phyloP scores from a whole-genome alignment of 208 protist species.

The Willaertia magna region DNA sequence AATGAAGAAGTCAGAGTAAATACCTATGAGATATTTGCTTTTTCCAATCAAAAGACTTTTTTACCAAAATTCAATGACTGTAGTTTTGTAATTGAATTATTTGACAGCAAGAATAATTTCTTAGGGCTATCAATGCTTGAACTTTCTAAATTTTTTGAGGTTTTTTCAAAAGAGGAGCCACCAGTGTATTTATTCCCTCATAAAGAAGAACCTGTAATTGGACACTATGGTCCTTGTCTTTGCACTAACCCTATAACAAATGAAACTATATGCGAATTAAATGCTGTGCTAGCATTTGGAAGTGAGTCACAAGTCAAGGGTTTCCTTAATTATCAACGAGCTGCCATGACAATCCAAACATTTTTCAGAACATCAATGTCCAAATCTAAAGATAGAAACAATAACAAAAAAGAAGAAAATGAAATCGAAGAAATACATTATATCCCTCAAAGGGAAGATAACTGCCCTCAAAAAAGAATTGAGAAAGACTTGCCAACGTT shows the following conservation, averaged over 20 bases:
- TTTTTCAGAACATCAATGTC: background rate
- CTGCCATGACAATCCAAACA: background rate
- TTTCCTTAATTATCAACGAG: background rate
- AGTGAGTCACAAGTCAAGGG: background rate
- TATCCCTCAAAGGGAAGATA: background rate
- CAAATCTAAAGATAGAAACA: background rate
- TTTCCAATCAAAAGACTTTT: background rate
- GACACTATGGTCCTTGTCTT: background rate
- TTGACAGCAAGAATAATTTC: background rate
- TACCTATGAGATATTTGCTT: background rate
- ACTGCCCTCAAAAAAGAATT: too few species aligned
- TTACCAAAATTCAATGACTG: background rate
- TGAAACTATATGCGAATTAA: background rate
- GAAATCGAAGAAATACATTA: background rate
- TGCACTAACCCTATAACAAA: background rate
- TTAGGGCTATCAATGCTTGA: background rate
- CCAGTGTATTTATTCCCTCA: background rate
- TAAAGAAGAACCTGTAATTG: background rate
- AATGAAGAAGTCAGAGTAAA: background rate
- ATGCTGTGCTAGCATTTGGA: background rate
- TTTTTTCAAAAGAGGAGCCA: background rate
- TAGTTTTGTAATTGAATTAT: background rate
- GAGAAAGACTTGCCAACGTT: too few species aligned
- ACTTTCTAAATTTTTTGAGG: background rate
- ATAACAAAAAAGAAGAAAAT: background rate